These are phyloP conservation scores for Aspergillus arachidicola DNA, from an alignment of 2,329 filamentous ascomycete genomes.

Conservation along the genomic window DNA sequence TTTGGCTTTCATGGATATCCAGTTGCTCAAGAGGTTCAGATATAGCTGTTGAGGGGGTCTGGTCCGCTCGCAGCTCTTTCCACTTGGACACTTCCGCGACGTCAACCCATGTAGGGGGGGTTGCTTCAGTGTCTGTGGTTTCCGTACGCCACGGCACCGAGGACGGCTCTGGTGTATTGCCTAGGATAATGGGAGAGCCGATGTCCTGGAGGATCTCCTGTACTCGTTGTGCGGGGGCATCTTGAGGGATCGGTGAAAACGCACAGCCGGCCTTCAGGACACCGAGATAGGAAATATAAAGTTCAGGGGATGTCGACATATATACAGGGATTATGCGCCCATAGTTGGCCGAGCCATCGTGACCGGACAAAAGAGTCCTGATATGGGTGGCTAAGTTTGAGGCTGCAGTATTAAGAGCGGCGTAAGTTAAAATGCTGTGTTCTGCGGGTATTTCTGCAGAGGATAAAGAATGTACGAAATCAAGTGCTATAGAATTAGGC, in stretches of 20 bases:
- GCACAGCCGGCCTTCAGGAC: slow-evolving; percentile 40
- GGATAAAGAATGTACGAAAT: slow-evolving; percentile 30
- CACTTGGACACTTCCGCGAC: slow-evolving; percentile 25
- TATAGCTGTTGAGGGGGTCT: neutral
- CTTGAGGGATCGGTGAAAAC: slow-evolving; percentile 43
- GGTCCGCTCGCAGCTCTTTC: slow-evolving; percentile 16
- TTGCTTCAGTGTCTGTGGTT: neutral
- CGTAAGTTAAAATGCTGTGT: slow-evolving; percentile 30
- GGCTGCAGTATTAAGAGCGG: slow-evolving; percentile 26
- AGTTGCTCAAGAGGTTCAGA: slow-evolving; percentile 5
- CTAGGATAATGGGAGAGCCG: slow-evolving; percentile 27
- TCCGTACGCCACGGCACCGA: slow-evolving; percentile 12
- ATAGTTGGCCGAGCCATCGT: neutral
- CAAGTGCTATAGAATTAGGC: slow-evolving; percentile 28
- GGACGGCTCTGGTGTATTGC: slow-evolving; percentile 18
- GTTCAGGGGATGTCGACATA: slow-evolving; percentile 37
- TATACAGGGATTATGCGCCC: slow-evolving; percentile 31
- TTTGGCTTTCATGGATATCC: slow-evolving; percentile 22
- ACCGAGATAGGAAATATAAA: slow-evolving; percentile 42
- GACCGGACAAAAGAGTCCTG: slow-evolving; percentile 13
- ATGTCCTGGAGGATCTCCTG: slow-evolving; percentile 33
- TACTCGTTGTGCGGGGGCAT: slow-evolving; percentile 34
- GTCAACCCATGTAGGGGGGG: slow-evolving; percentile 23
- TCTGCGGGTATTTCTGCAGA: slow-evolving; percentile 18
- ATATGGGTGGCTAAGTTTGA: slow-evolving; percentile 25